Evolutionary conservation across 2,329 filamentous ascomycete genomes (phyloP), one percentile per base, ranked within the genome.

Genomic region (Aspergillus oerlinghausenensis): DNA sequence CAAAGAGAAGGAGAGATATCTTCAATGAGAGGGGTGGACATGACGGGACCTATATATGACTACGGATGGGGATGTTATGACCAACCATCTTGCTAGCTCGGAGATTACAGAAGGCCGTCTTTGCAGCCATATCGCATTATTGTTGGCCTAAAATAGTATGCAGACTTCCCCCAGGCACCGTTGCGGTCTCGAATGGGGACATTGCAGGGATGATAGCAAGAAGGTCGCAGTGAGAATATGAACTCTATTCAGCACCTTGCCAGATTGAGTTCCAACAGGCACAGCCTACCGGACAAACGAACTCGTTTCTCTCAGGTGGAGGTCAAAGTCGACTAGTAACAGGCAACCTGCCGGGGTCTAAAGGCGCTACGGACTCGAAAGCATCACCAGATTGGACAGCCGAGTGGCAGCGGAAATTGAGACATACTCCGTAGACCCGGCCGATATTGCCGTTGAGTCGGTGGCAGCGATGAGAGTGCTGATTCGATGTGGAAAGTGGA

Each of bases 1-100:
- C 51, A 56, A 61, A 55, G 51, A 52, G 53, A 56, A 51, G 50
- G 42, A 55, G 54, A 43, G 23, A 49, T 42, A 40, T 28, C 43
- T 11, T 51, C 25, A 43, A 47, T 45, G 51, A 43, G 38, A 29
- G 50, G 14, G 6, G 59, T 54, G 52, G 43, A 7, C 11, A 47
- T 35, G 6, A n/a, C 19, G 9, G 23, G 29, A 23, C 6, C 8
- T 51, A 51, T 51, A 51, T 51, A 51, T 11, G 21, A 28, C n/a
- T 23, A 14, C 32, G 32, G 6, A 35, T 14, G 32, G 32, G 6
- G 11, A 35, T 17, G 19, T 25, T 7, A 23, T 17, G 43, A 47
- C 43, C 23, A 23, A 23, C 21, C 21, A 21, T 23, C 23, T 19
- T 47, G 19, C 43, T 26, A 11, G 21, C 43, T 14, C 43, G 43